A percentile compares a stretch with the other conserved stretches of the same genome.
Conservation (phyloP, 345 rosid genomes). For the Gossypium rotundifolium region DNA sequence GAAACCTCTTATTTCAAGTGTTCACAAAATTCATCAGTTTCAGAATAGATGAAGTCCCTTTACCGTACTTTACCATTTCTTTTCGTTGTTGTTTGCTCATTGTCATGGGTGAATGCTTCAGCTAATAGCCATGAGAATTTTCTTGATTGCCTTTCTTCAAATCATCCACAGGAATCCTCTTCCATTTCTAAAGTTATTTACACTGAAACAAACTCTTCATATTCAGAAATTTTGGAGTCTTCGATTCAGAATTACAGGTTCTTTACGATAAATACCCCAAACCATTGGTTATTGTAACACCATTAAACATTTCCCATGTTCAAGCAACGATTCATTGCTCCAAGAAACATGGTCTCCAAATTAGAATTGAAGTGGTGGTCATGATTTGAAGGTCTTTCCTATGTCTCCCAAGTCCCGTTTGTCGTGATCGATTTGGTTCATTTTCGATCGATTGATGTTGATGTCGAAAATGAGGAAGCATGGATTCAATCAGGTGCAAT, state of each 20-base stretch:
- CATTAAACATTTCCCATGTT: constrained; percentile 1
- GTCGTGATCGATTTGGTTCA: background rate
- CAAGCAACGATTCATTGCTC: constrained; percentile 4
- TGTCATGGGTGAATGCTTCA: background rate
- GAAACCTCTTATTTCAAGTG: background rate
- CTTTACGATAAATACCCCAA: background rate
- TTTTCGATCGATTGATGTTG: background rate
- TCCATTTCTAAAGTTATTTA: background rate
- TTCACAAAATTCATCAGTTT: background rate
- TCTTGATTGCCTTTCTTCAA: background rate
- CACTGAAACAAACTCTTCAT: background rate
- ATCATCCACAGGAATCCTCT: background rate
- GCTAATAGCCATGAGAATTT: background rate
- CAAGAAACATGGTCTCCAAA: background rate
- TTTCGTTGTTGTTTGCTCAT: background rate
- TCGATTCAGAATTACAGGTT: background rate
- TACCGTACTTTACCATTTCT: background rate
- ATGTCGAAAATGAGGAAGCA: background rate
- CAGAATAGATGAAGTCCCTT: background rate
- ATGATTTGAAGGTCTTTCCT: constrained; percentile 13
- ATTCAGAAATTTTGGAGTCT: background rate
- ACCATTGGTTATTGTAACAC: constrained; percentile 2
- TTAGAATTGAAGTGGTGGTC: constrained; percentile 12
- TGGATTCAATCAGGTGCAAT: constrained; percentile 15
- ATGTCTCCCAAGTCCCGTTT: background rate